phyloP scores from a whole-genome alignment of 1,284 basidiomycete genomes.

The Stygiomarasmius scandens region DNA sequence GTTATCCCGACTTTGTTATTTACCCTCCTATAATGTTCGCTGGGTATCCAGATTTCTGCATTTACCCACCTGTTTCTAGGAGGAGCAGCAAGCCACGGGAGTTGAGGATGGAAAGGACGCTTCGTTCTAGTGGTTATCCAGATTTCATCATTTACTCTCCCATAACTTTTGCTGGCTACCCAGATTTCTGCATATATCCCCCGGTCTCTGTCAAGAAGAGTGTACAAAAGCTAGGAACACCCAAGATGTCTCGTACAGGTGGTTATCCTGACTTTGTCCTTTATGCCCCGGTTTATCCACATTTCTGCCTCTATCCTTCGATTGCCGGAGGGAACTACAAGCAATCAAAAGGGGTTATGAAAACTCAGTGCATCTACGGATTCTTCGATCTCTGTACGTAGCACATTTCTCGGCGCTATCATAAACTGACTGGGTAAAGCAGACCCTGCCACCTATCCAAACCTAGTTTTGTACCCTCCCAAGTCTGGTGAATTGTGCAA shows the following conservation, averaged over 20 bases:
- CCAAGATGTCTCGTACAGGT: not conserved
- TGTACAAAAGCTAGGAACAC: not conserved
- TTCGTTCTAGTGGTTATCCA: constrained; percentile 1
- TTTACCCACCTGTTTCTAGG: constrained; percentile 21
- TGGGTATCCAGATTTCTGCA: constrained; percentile 17
- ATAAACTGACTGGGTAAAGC: constrained; percentile 6
- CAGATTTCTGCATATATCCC: constrained; percentile 36
- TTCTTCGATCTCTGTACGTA: constrained; percentile 33
- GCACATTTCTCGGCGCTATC: not conserved
- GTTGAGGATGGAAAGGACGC: not conserved
- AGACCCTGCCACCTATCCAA: constrained; percentile 41
- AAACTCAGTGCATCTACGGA: not conserved
- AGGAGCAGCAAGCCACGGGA: too few species aligned
- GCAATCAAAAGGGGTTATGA: not conserved
- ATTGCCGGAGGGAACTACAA: not conserved
- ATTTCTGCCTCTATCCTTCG: constrained; percentile 7
- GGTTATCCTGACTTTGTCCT: not conserved
- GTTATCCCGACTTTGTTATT: constrained; percentile 11
- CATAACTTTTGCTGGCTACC: not conserved
- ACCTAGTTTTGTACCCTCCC: constrained; percentile 42
- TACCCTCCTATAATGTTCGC: constrained; percentile 13
- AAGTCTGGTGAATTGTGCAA: too few species aligned
- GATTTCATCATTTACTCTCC: not conserved
- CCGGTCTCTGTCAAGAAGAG: constrained; percentile 5
- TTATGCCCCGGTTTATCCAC: constrained; percentile 1